These are phyloP conservation scores for Sphaceloma murrayae DNA, from an alignment of 2,329 filamentous ascomycete species.

Conservation along the genomic window DNA sequence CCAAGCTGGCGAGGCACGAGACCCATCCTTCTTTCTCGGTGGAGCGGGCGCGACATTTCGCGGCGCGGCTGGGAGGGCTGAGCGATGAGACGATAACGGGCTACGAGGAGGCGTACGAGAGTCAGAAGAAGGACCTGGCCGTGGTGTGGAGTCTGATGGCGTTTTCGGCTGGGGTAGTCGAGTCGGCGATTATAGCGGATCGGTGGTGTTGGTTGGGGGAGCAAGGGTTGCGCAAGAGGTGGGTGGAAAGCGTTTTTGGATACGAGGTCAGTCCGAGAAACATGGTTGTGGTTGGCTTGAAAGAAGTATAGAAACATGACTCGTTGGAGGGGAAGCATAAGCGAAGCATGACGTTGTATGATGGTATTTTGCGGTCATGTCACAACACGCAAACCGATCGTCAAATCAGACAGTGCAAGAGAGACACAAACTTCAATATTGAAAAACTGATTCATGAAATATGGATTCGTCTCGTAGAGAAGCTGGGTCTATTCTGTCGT, in stretches of 20 bases:
- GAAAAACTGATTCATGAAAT: too few relatives aligned
- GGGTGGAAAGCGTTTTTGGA: slow-evolving; percentile 92
- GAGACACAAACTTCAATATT: too few relatives aligned
- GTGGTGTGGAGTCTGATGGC: slow-evolving; percentile 94
- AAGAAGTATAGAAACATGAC: slow-evolving; percentile 47
- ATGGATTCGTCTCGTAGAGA: too few relatives aligned
- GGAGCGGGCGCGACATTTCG: slow-evolving; percentile 50
- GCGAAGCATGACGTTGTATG: background rate
- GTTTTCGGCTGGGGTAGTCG: slow-evolving; percentile 79
- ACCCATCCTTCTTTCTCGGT: slow-evolving; percentile 33
- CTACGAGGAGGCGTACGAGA: slow-evolving; percentile 58
- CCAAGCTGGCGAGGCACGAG: slow-evolving; percentile 53
- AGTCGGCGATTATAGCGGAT: slow-evolving; percentile 83
- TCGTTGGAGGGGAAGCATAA: background rate
- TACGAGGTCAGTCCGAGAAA: slow-evolving; percentile 80
- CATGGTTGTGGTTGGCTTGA: slow-evolving; percentile 84
- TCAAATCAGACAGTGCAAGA: too few relatives aligned
- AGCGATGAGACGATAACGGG: slow-evolving; percentile 63
- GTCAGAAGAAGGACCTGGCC: slow-evolving; percentile 69
- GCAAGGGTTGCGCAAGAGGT: slow-evolving; percentile 61
- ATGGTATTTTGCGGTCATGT: too few relatives aligned
- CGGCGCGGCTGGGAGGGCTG: slow-evolving; percentile 55
- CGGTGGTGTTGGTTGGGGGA: slow-evolving; percentile 80
- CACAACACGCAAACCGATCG: too few relatives aligned
- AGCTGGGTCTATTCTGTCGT: slow-evolving; percentile 13